These are phyloP conservation scores for Nitzschia sp. DNA, from an alignment of 108 stramenopile genomes.

Conservation along the genomic window DNA sequence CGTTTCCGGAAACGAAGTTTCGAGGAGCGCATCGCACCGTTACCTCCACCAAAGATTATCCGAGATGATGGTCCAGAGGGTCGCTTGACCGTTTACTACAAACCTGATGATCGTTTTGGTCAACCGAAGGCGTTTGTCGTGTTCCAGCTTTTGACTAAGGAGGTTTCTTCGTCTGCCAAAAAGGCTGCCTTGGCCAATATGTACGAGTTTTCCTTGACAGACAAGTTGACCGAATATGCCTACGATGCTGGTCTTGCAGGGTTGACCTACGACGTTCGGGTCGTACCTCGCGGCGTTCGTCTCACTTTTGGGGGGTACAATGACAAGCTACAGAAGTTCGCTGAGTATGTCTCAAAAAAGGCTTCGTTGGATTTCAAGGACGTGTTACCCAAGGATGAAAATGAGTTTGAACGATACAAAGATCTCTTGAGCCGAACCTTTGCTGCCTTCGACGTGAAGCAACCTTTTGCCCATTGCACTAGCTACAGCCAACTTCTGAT, in stretches of 20 bases:
- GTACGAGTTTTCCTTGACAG: slow-evolving; percentile 68
- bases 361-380: slow-evolving; percentile 56
- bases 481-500: slow-evolving; percentile 59
- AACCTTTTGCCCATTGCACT: slow-evolving; percentile 78
- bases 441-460: slow-evolving; percentile 70
- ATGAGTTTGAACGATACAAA: slow-evolving; percentile 84
- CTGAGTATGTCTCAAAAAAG: slow-evolving; percentile 65
- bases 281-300: slow-evolving; percentile 73
- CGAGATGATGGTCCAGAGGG: slow-evolving; percentile 79
- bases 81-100: slow-evolving; percentile 83
- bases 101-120: slow-evolving; percentile 78
- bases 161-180: slow-evolving; percentile 56
- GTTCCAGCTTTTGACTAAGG: slow-evolving; percentile 69
- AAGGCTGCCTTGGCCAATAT: slow-evolving; percentile 68
- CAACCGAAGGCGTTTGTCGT: slow-evolving; percentile 82
- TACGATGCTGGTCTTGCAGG: slow-evolving; percentile 80
- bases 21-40: slow-evolving; percentile 70
- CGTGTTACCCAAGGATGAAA: slow-evolving; percentile 63
- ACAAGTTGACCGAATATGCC: slow-evolving; percentile 75
- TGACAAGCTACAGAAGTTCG: slow-evolving; percentile 75
- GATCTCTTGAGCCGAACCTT: slow-evolving; percentile 62
- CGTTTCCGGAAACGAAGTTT: slow-evolving; percentile 43
- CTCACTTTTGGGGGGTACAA: slow-evolving; percentile 90
- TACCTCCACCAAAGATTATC: slow-evolving; percentile 68
- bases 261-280: slow-evolving; percentile 70